Evolutionary conservation across 192 early-diverging fungal species (phyloP), one percentile per base, ranked within the genome.

Genomic region (Coemansia sp.): DNA sequence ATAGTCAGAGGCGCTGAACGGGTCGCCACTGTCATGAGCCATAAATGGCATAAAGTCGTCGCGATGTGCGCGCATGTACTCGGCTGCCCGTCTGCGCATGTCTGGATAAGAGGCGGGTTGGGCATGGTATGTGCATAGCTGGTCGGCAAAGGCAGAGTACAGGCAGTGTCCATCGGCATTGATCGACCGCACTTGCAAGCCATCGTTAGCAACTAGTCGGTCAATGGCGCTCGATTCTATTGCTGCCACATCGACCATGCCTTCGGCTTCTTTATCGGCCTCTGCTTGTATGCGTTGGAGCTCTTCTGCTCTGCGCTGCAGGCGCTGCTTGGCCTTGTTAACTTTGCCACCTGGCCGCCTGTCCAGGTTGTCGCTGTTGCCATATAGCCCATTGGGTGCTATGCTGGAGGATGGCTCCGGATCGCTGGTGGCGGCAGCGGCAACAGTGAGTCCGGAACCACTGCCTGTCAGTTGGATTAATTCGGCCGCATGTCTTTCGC

Each of bases 31-130:
- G 23, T 95, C 86, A 55, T 87, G 90, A 15, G 87, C 81, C 66
- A 96, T 80, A 66, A 96, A 98, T 11, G 97, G 95, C 23, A 95
- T 68, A 80, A 97, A 98, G 70, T 97, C 97, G 60, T 93, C 94
- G 23, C 87, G 70, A 73, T 96, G 82, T 34, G 70, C 41, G 36
- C 89, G 86, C 91, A 98, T 94, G 66, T 92, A 94, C 32, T 84
- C 72, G 7, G 97, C 93, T 4, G 94, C 90, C 15, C 85, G 68
- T 32, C 85, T 73, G 58, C 97, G 86, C 72, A 96, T 77, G 25
- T 93, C 79, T 41, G 84, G 73, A 66, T 92, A 92, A 10, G 69
- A 46, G 2, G 86, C 85, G 59, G 80, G 32, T 36, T 73, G 73
- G 21, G 85, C 76, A 61, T 89, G 83, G 69, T 84, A 84, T 32